phyloP scores from a whole-genome alignment of 1,284 basidiomycete genomes.

The Moniliophthora roreri region DNA sequence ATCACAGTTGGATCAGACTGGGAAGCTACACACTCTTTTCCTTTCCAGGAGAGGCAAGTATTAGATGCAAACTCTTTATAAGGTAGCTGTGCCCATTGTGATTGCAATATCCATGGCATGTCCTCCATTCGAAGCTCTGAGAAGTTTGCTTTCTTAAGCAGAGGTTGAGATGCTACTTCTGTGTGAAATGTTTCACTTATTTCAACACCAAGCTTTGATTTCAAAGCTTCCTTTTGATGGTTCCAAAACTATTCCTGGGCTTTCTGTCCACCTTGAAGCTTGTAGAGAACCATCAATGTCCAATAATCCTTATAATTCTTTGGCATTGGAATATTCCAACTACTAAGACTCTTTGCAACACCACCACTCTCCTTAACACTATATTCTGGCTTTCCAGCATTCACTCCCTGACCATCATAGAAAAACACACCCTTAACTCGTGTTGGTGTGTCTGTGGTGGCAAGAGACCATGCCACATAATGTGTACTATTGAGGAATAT shows the following conservation, averaged over 20 bases:
- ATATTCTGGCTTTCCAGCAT: not conserved
- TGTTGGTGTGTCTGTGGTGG: not conserved
- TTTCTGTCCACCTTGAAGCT: not conserved
- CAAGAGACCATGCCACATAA: not conserved
- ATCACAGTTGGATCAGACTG: too few relatives aligned
- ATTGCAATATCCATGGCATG: not conserved
- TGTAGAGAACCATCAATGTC: not conserved
- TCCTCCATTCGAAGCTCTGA: not conserved
- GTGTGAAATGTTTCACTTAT: not conserved
- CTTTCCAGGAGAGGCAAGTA: too few relatives aligned
- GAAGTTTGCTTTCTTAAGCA: not conserved
- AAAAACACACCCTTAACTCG: not conserved
- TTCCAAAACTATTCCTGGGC: conserved; percentile 1
- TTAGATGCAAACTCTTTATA: too few relatives aligned
- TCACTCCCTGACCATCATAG: not conserved
- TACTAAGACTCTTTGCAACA: not conserved
- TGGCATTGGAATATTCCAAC: conserved; percentile 1
- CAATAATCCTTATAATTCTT: not conserved
- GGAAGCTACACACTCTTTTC: too few relatives aligned
- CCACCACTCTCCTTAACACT: not conserved
- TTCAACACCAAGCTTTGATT: not conserved
- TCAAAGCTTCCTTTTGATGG: not conserved
- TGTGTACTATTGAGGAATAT: not conserved
- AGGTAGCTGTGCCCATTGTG: too few relatives aligned
- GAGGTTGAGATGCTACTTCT: not conserved